Conservation (phyloP, 2,329 filamentous ascomycete genomes). For the Hymenoscyphus repandus region DNA sequence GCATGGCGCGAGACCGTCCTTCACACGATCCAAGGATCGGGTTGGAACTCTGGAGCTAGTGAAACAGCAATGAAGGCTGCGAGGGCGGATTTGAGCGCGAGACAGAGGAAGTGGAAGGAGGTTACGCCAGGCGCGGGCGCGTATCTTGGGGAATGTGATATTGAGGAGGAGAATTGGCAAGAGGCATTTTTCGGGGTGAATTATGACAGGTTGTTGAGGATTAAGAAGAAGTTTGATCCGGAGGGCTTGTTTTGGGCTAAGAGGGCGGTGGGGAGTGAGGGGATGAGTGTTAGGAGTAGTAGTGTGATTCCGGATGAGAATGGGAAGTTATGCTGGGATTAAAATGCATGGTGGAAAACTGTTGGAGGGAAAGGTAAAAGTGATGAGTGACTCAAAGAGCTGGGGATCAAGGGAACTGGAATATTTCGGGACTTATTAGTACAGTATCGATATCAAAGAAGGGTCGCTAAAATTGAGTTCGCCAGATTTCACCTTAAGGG, state of each 20-base stretch:
- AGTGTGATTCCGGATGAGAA: constrained; percentile 1
- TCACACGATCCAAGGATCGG: constrained; percentile 1
- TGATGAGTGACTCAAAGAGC: background rate
- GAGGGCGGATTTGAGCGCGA: background rate
- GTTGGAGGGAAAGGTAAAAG: background rate
- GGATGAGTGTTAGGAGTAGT: constrained; percentile 32
- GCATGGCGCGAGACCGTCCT: constrained; percentile 3
- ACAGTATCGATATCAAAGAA: no score
- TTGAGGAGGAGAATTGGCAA: constrained; percentile 18
- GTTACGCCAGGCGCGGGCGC: constrained; percentile 2
- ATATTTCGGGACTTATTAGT: no score
- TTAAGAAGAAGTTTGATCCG: constrained; percentile 43
- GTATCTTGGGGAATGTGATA: constrained; percentile 32
- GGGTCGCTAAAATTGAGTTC: no score
- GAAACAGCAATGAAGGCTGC: background rate
- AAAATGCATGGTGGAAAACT: background rate
- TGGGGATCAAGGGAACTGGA: no score
- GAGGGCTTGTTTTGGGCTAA: constrained; percentile 41
- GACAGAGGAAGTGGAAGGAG: background rate
- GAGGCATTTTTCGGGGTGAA: constrained; percentile 28
- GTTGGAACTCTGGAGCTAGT: background rate
- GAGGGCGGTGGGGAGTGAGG: constrained; percentile 39
- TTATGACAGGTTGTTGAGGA: constrained; percentile 38
- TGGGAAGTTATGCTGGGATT: constrained; percentile 6
- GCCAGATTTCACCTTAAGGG: no score